These are phyloP conservation scores for Albatrellus sp. DNA, from an alignment of 1,284 basidiomycete genomes.

Conservation along the genomic window DNA sequence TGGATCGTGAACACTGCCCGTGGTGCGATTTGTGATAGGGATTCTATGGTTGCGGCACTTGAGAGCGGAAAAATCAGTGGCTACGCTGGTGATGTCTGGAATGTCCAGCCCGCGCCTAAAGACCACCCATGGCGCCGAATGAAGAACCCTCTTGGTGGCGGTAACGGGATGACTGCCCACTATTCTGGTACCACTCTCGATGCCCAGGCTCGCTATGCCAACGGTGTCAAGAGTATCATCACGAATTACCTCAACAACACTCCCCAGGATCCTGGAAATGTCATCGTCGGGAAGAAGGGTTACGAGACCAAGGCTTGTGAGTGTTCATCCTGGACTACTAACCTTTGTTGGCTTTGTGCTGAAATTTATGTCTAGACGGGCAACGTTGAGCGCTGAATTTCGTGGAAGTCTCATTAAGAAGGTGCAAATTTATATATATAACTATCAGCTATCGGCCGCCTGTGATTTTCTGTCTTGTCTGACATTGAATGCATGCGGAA, in stretches of 20 bases:
- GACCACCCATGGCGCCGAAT: slow-evolving; percentile 82
- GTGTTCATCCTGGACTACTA: slow-evolving; percentile 12
- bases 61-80: slow-evolving; percentile 67
- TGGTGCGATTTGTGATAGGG: slow-evolving; percentile 83
- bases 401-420: slow-evolving; percentile 1
- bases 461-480: too few relatives aligned
- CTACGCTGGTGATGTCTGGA: slow-evolving; percentile 64
- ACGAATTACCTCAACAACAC: slow-evolving; percentile 62
- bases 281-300: slow-evolving; percentile 62
- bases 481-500: background rate
- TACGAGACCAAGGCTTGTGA: slow-evolving; percentile 59
- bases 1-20: slow-evolving; percentile 93
- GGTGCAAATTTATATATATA: background rate
- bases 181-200: slow-evolving; percentile 88
- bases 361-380: background rate
- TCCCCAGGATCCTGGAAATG: slow-evolving; percentile 65
- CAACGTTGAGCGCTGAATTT: slow-evolving; percentile 9
- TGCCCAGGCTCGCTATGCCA: slow-evolving; percentile 83
- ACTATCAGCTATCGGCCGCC: background rate
- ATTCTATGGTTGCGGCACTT: slow-evolving; percentile 71
- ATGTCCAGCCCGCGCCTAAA: slow-evolving; percentile 75
- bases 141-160: slow-evolving; percentile 71
- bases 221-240: slow-evolving; percentile 72
- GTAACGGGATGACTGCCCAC: slow-evolving; percentile 82
- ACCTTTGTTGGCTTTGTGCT: background rate